Conservation (phyloP, 2,329 filamentous ascomycete species). For the Cytospora mali region DNA sequence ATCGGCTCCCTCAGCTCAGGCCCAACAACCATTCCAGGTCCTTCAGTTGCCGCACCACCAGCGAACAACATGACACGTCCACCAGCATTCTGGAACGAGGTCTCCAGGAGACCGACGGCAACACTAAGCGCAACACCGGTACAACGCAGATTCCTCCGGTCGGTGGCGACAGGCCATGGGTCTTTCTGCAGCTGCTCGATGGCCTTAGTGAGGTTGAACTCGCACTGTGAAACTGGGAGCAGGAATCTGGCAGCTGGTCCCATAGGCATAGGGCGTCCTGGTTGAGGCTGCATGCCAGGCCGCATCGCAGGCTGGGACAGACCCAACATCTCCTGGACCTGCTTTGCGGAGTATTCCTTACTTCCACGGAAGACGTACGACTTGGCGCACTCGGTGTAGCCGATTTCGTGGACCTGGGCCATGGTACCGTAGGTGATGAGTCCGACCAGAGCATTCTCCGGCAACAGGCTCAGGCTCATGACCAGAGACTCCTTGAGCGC, state of each 20-base stretch:
- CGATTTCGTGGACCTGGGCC: slow-evolving; percentile 96
- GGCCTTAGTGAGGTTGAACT: slow-evolving; percentile 95
- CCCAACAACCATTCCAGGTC: slow-evolving; percentile 94
- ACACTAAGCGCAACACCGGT: slow-evolving; percentile 97
- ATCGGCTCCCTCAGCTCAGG: slow-evolving; percentile 96
- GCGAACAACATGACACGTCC: slow-evolving; percentile 97
- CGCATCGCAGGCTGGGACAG: slow-evolving; percentile 72
- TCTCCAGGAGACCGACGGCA: slow-evolving; percentile 88
- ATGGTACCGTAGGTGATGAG: slow-evolving; percentile 91
- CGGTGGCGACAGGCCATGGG: slow-evolving; percentile 94
- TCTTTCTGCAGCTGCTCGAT: slow-evolving; percentile 95
- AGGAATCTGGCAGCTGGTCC: slow-evolving; percentile 88
- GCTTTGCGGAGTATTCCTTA: slow-evolving; percentile 97
- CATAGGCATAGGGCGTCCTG: slow-evolving; percentile 73
- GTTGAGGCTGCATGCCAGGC: slow-evolving; percentile 71
- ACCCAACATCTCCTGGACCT: slow-evolving; percentile 99
- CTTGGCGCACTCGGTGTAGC: slow-evolving; percentile 96
- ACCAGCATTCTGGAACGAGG: slow-evolving; percentile 92
- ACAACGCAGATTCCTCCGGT: slow-evolving; percentile 86
- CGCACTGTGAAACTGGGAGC: slow-evolving; percentile 90
- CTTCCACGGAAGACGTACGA: slow-evolving; percentile 97
- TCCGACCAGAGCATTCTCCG: slow-evolving; percentile 79
- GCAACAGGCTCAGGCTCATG: slow-evolving; percentile 80
- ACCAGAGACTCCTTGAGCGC: slow-evolving; percentile 85
- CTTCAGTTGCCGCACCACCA: slow-evolving; percentile 92